Base-by-base conservation (phyloP, 116 monocot species). In the Dioscorea cayenensis region DNA sequence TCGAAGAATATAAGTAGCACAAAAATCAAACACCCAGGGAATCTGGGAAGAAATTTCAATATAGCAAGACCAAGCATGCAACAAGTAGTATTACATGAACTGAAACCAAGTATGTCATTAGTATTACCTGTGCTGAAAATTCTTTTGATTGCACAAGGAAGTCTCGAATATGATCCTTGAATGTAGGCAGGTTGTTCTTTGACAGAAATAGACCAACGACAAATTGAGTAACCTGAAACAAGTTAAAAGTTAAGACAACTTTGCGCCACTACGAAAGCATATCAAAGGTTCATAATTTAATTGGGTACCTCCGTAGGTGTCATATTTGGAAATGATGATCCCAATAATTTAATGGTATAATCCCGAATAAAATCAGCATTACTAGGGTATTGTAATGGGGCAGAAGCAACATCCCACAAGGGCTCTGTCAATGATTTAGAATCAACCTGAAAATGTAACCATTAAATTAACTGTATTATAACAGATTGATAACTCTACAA, bases 121-220 rank as follows among this genome's bases (percentile, higher is more conserved):
- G 55, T 6, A 18, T 70, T 87, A 99, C 99, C 93, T 99, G 99
- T 69, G 94, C 93, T 19, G 99, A 99, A 77, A 99, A 99, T 71
- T 94, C 94, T 63, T 99, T 99, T 28, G 99, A 99, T 75, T 99
- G 93, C 18, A 94, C 82, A 36, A 99, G 94, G 64, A 99, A 99
- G 65, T 99, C 99, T 55, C 99, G 71, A 13, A 99, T 99, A 64
- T 86, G 94, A 27, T 99, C 78, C 73, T 99, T 99, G 71, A 99
- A 99, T 23, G 85, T 71, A 25, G 90, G 78, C n/a, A 89, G 81
- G 64, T 99, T 91, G 60, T 70, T 79, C 78, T 79, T 91, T 23
- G 94, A 99, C 37, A 85, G 79, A 35, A 99, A 87, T 51, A 99
- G 80, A 6, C 94, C 99, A 84, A 82, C 83, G 7, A 99, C 89